Evolutionary conservation across 768 basidiomycete genomes (phyloP), one percentile per base, ranked within the genome.

Genomic region (Austroboletus eburneus): DNA sequence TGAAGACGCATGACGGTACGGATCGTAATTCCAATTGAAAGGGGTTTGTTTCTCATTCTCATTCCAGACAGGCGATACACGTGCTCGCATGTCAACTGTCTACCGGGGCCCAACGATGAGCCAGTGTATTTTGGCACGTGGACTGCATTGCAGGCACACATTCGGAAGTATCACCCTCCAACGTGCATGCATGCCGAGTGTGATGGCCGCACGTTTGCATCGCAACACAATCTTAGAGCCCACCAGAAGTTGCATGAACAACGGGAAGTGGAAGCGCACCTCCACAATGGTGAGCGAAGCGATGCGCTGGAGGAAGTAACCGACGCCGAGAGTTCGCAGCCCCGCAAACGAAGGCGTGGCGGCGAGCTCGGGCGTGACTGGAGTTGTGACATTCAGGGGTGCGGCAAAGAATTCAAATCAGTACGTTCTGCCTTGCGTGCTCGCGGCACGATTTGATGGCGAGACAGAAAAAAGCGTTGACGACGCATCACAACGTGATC

Each of bases 331-430:
- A 67, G 66, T 16, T 55, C 63, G 35, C 62, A 46, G 3, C 68
- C 16, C 68, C 68, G 60, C 54, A 87, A 85, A 69, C 77, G 74
- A 57, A 69, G 85, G 30, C 72, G 85, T 45, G 84, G 85, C 2
- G 87, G 87, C 9, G 87, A 88, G 49, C 64, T 83, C 3, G 90
- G 88, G 1, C 74, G 91, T 50, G 84, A 93, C 54, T 92, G 83
- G 81, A 71, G 72, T 46, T 96, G 91, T 49, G 74, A 79, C 16
- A 69, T 77, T 3, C 71, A 70, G 2, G 81, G 70, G 1, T 95
- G 92, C 58, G 72, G 55, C 1, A 93, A 91, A 65, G 82, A 85
- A 48, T 94, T 94, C 66, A 94, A 93, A 79, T 88, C 88, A 13
- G 92, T 85, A 56, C 57, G 77, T 70, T 12, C 25, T 33, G 3